A percentile compares a stretch with the other conserved stretches of the same genome.
Conservation (phyloP, 805 yeast genomes). For the Debaryomyces prosopidis region DNA sequence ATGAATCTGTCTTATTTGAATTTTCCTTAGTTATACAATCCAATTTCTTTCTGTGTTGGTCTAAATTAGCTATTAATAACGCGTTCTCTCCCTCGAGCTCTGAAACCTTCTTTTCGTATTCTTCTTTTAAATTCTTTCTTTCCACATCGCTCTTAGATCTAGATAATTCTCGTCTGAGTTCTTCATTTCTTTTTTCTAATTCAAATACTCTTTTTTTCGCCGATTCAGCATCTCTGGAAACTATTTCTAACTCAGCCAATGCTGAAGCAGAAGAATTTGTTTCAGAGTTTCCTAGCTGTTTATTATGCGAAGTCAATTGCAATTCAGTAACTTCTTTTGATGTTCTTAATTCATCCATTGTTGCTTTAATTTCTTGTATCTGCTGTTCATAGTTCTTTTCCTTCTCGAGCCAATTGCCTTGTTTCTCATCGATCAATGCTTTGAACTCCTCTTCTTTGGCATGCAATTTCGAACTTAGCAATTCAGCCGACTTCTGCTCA, state of each 20-base stretch:
- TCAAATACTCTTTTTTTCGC: constrained; percentile 67
- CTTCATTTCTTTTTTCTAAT: constrained; percentile 76
- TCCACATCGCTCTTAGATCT: constrained; percentile 50
- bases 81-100: constrained; percentile 73
- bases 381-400: constrained; percentile 55
- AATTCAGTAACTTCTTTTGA: constrained; percentile 64
- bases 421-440: constrained; percentile 71
- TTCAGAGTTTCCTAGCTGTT: constrained; percentile 36
- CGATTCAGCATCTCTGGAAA: constrained; percentile 73
- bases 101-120: constrained; percentile 45
- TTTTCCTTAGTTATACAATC: constrained; percentile 21
- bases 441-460: constrained; percentile 76
- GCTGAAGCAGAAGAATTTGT: constrained; percentile 32
- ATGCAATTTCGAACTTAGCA: constrained; percentile 51
- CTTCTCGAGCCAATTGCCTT: constrained; percentile 63
- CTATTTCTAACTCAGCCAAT: constrained; percentile 58
- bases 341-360: constrained; percentile 64
- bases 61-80: constrained; percentile 56
- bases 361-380: constrained; percentile 50
- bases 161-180: constrained; percentile 65
- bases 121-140: constrained; percentile 39
- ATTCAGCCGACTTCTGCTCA: constrained; percentile 62
- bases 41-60: constrained; percentile 42
- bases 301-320: constrained; percentile 50
- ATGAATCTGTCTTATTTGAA: constrained; percentile 34